Evolutionary conservation across 768 basidiomycete species (phyloP).

Genomic region (Phanerodontia chrysosporium): DNA sequence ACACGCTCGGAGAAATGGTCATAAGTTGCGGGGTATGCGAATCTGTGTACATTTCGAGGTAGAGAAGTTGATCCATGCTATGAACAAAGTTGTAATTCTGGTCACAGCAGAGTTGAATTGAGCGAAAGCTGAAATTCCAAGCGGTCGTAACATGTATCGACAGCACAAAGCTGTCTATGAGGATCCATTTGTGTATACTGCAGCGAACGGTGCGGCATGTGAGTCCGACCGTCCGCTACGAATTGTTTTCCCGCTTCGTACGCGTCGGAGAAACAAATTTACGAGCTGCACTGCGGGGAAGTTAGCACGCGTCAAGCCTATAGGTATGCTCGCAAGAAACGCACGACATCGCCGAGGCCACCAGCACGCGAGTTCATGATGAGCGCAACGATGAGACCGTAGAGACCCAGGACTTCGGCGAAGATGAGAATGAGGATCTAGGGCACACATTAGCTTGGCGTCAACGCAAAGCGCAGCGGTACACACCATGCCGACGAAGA

Average conservation of each 20-base stretch:
- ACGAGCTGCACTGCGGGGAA: constrained; percentile 17
- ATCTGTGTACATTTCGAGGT: not conserved
- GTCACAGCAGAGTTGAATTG: constrained; percentile 19
- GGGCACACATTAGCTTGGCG: not conserved
- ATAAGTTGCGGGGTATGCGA: constrained; percentile 1
- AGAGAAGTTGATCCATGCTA: constrained; percentile 10
- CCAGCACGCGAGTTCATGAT: constrained; percentile 87
- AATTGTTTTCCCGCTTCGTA: not conserved
- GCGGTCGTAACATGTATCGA: constrained; percentile 5
- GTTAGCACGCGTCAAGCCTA: not conserved
- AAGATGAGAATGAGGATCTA: constrained; percentile 98
- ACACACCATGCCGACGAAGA: constrained; percentile 90
- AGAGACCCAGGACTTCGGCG: constrained; percentile 89
- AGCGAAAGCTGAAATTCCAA: constrained; percentile 8
- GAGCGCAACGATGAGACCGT: constrained; percentile 91
- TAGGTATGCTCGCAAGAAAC: not conserved
- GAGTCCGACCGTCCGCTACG: not conserved
- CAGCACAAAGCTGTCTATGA: constrained; percentile 1
- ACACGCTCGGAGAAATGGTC: not conserved
- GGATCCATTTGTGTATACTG: constrained; percentile 1
- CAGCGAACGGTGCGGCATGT: not conserved
- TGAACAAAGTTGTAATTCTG: constrained; percentile 16
- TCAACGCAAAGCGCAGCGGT: not conserved
- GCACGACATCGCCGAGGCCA: constrained; percentile 15
- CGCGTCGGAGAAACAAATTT: not conserved